Evolutionary conservation across 495 filamentous ascomycete genomes (phyloP), one percentile per base, ranked within the genome.

Genomic region (Beverwykella pulmonaria): DNA sequence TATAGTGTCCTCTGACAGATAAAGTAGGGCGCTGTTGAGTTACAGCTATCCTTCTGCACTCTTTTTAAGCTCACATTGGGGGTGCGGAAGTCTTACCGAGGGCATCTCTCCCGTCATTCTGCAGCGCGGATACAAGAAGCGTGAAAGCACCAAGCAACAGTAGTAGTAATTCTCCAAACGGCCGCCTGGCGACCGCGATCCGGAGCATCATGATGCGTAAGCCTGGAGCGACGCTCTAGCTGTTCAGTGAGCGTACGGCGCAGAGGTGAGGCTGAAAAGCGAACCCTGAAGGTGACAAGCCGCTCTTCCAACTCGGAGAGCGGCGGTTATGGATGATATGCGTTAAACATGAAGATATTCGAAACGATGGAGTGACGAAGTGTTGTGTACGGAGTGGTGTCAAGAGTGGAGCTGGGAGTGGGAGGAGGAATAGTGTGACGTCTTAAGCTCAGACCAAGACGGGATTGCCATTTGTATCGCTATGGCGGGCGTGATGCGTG

Each of bases 251-350:
- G 27, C 26, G 46, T 44, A 15, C 3, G 17, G 17, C 6, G 39
- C 39, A 41, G 29, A 46, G n/a, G 14, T 30, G 15, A 54, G 15
- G 20, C 2, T 8, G 55, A 44, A 32, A 54, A 54, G n/a, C n/a
- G n/a, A n/a, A n/a, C n/a, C n/a, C n/a, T n/a, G n/a, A 26, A 32
- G 17, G 19, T 52, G 2, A 29, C 14, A 36, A 54, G 61, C 61
- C 61, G 61, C 61, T 64, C 61, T 56, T 47, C 61, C 36, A 48
- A 53, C 39, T 36, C 47, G 61, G 52, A 32, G 61, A 39, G 44
- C 25, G 27, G 23, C 15, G 7, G 23, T 17, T 32, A 44, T n/a
- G 39, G 17, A 44, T 12, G 39, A 44, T 60, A 57, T 25, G 32
- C 44, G 23, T 15, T 19, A 32, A 25, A 39, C 54, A 57, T 57